Evolutionary conservation across 257 asterid species (phyloP).

Genomic region (Petunia secreta): DNA sequence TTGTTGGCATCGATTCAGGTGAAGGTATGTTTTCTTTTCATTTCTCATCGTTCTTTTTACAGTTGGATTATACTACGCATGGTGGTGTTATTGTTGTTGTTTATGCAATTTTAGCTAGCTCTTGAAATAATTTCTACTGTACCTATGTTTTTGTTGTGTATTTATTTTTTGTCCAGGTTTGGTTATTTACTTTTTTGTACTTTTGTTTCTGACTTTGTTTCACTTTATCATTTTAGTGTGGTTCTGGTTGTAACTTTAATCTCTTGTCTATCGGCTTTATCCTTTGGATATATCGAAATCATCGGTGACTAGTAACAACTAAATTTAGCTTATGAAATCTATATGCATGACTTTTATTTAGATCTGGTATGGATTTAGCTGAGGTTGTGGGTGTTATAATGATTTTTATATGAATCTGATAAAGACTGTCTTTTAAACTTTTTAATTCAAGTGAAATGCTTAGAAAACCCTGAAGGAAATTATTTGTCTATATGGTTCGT

Average conservation of each 20-base stretch:
- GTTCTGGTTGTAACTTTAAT: neutral
- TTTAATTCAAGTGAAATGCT: conserved; percentile 17
- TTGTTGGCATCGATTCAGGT: neutral
- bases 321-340: conserved; percentile 37
- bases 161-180: neutral
- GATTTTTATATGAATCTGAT: conserved; percentile 28
- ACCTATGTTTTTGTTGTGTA: neutral
- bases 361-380: neutral
- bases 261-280: neutral
- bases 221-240: neutral
- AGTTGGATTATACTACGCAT: neutral
- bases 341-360: conserved; percentile 12
- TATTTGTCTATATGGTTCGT: conserved; percentile 13
- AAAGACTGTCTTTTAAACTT: conserved; percentile 22
- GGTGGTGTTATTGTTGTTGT: neutral
- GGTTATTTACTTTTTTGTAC: neutral
- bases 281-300: neutral
- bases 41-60: neutral
- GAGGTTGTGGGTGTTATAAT: conserved; percentile 22
- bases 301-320: conserved; percentile 42
- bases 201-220: neutral
- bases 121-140: neutral
- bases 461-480: conserved; percentile 54
- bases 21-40: neutral
- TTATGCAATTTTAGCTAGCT: neutral